Evolutionary conservation across 164 flowering plant species (phyloP), one percentile per base, ranked within the genome.

Genomic region (Liriodendron chinense): DNA sequence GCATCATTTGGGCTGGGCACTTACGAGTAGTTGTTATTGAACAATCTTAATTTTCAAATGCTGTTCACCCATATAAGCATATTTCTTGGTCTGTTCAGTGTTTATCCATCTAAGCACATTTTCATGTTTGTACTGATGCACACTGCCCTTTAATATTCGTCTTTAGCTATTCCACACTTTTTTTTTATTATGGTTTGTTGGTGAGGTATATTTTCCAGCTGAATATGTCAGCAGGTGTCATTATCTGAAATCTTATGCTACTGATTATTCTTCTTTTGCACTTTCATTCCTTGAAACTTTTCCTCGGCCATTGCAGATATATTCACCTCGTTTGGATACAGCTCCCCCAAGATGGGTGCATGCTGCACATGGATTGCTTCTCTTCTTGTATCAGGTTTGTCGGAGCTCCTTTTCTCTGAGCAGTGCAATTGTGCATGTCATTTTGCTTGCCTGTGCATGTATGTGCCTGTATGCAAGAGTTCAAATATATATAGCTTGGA

Each of bases 281-380:
- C 59, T 59, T 66, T 26, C 21, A 7, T 57, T 74, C 9, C 12
- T 43, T 77, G 49, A 13, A 43, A 10, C 20, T 62, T 25, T 71
- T n/a, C 21, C 53, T 47, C 8, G 28, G 47, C n/a, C 18, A 68
- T 74, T 56, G 74, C 86, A 96, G 99, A 84, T 93, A 75, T 94
- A 94, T 85, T 94, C 99, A 43, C 98, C 98, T 79, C 86, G n/a
- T 26, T 79, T 96, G 88, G 99, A 96, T 86, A 65, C 96, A 18
- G 79, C 98, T 78, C 99, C 98, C 20, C 98, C 99, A 28, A 89
- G 98, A 87, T 96, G 99, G 99, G 97, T 96, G 78, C 86, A 93
- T 84, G 83, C 94, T 81, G 97, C 96, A 7, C 98, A 96, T 80
- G 99, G 99, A 23, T 79, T 96, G 72, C 98, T 96, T 71, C 90